Conservation (phyloP, 2,329 filamentous ascomycete species). For the Colletotrichum scovillei region DNA sequence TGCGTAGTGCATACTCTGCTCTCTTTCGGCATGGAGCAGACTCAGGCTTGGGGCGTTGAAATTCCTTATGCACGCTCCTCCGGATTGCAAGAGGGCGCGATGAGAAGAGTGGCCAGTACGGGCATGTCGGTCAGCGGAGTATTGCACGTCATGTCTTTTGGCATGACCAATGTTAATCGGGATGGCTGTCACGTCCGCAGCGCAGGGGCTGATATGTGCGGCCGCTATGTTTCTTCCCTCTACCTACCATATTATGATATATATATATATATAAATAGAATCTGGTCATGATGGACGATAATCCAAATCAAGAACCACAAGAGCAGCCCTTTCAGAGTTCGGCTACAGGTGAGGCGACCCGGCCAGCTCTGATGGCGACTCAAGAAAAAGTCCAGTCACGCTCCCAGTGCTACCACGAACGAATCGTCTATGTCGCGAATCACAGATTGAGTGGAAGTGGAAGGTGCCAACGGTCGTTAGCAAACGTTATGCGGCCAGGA, state of each 20-base stretch:
- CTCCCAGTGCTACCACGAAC: background rate
- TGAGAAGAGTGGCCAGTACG: background rate
- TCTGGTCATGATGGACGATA: background rate
- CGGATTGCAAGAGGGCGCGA: background rate
- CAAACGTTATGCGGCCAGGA: background rate
- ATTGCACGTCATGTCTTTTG: constrained; percentile 1
- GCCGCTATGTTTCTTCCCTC: background rate
- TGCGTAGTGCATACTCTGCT: background rate
- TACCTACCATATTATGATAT: background rate
- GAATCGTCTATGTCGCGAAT: background rate
- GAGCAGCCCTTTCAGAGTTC: background rate
- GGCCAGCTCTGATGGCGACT: background rate
- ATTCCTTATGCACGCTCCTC: constrained; percentile 11
- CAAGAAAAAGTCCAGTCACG: background rate
- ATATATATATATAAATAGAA: constrained; percentile 12
- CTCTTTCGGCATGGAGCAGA: background rate
- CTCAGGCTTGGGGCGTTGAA: constrained; percentile 10
- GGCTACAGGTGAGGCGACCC: background rate
- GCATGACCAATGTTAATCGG: background rate
- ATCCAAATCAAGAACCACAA: background rate
- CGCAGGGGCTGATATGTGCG: background rate
- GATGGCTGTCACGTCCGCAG: background rate
- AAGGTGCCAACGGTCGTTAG: background rate
- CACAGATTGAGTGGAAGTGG: background rate
- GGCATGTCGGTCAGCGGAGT: background rate